phyloP scores from a whole-genome alignment of 495 filamentous ascomycete species.

The Neurospora sp. region DNA sequence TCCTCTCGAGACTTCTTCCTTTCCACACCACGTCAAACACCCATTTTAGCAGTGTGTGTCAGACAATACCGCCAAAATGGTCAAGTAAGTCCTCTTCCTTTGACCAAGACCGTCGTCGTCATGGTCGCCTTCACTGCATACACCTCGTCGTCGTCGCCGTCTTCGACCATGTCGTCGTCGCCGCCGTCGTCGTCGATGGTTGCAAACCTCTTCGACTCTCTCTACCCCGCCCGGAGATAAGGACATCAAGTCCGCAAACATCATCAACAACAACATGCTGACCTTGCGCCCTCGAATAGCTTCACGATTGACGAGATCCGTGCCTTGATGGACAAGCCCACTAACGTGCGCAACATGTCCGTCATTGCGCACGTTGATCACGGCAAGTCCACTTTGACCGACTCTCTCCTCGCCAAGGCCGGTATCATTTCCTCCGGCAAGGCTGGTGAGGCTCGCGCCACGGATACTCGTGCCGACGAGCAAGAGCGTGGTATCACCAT shows the following conservation, averaged over 20 bases:
- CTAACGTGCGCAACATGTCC: conserved; percentile 97
- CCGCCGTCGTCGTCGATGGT: conserved; percentile 1
- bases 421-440: conserved; percentile 99
- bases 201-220: conserved; percentile 5
- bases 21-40: conserved; percentile 11
- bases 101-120: background rate
- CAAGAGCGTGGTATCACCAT: conserved; percentile 99
- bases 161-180: conserved; percentile 19
- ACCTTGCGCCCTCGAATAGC: conserved; percentile 44
- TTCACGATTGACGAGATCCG: conserved; percentile 99
- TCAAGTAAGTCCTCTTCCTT: conserved; percentile 71
- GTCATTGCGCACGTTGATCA: conserved; percentile 99
- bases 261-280: conserved; percentile 10
- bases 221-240: conserved; percentile 38
- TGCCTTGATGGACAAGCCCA: conserved; percentile 86
- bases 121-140: background rate
- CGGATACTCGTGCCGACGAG: conserved; percentile 94
- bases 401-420: conserved; percentile 96
- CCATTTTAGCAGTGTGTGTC: conserved; percentile 21
- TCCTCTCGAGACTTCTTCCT: conserved; percentile 16
- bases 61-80: conserved; percentile 84
- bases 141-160: background rate
- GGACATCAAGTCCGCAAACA: conserved; percentile 12
- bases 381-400: conserved; percentile 98
- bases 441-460: conserved; percentile 90